Base-by-base conservation (phyloP, 768 basidiomycete genomes). In the Russula brevipes region DNA sequence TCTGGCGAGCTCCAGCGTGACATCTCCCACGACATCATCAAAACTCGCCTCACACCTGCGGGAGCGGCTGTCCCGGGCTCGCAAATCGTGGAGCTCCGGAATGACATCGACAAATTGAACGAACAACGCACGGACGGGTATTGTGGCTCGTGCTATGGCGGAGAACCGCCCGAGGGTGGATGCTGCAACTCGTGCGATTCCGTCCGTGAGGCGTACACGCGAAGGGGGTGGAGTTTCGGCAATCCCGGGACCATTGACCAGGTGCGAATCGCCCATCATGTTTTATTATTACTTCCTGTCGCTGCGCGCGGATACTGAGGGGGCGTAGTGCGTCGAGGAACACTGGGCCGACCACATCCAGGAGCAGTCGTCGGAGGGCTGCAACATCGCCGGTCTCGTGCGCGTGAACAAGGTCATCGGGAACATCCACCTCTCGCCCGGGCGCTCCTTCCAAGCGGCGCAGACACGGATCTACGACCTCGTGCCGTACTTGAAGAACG, bases 111-210 rank as follows among this genome's bases (percentile, higher is more conserved):
- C 74, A 87, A 84, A 73, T 75, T 91, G 68, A 85, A 84, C 66
- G 78, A 85, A 62, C 76, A 79, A 72, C 80, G 84, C 72, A 74
- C 81, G 54, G 74, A 76, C 0, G 80, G 79, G 62, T 95, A 93
- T 72, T 98, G 96, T 76, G 97, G 97, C 4, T 96, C 94, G 5
- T 99, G 97, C 76, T 99, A 91, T 68, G 97, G 97, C 61, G 97
- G 93, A 60, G 67, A 83, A 31, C 83, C 81, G 57, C 88, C 93
- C 3, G 79, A 78, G 50, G 75, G 74, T 71, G 94, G 94, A 5
- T 99, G 97, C 75, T 99, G 97, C 76, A 92, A 99, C 73, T 87
- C 86, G 49, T 99, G 97, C 74, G 97, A 99, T 72, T 89, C 94
- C 0, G 97, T 99, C 31, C 84, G 97, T 47, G 82, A 87, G 73